phyloP scores from a whole-genome alignment of 768 basidiomycete species.

The Zangia roseola region DNA sequence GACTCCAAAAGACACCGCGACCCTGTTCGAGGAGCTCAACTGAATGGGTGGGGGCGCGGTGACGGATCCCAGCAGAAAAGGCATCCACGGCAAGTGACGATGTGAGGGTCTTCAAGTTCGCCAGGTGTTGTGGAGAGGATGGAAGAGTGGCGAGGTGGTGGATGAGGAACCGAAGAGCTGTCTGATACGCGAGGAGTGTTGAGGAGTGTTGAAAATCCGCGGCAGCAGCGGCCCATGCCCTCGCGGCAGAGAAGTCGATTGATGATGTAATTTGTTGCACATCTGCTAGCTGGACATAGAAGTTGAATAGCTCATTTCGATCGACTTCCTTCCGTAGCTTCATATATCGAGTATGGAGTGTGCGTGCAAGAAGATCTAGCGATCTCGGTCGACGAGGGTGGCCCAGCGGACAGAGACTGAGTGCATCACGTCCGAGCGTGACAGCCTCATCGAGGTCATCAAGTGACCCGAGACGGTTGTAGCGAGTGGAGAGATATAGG shows the following conservation, averaged over 20 bases:
- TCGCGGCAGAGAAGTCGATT: neutral
- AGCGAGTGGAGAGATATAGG: neutral
- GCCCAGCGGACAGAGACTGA: too few relatives aligned
- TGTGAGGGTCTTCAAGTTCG: too few relatives aligned
- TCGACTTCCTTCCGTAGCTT: too few relatives aligned
- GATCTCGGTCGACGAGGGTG: too few relatives aligned
- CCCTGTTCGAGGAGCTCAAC: conserved; percentile 34
- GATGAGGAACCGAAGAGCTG: neutral
- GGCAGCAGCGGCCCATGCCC: neutral
- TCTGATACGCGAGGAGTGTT: too few relatives aligned
- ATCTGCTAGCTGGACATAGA: too few relatives aligned
- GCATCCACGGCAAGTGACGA: conserved; percentile 4
- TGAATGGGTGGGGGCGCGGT: conserved; percentile 8
- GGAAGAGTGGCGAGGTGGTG: neutral
- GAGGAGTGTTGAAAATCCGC: too few relatives aligned
- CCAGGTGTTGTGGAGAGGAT: neutral
- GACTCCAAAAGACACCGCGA: conserved; percentile 23
- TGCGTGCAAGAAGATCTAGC: too few relatives aligned
- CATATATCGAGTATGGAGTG: too few relatives aligned
- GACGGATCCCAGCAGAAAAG: conserved; percentile 14
- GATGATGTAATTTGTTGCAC: too few relatives aligned
- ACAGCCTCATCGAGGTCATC: neutral
- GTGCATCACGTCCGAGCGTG: too few relatives aligned
- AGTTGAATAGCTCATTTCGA: too few relatives aligned
- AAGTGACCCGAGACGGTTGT: neutral